A percentile compares a stretch with the other conserved stretches of the same genome.
phyloP scores from a whole-genome alignment of 169 alveolate species.

The Plasmodium fragile region DNA sequence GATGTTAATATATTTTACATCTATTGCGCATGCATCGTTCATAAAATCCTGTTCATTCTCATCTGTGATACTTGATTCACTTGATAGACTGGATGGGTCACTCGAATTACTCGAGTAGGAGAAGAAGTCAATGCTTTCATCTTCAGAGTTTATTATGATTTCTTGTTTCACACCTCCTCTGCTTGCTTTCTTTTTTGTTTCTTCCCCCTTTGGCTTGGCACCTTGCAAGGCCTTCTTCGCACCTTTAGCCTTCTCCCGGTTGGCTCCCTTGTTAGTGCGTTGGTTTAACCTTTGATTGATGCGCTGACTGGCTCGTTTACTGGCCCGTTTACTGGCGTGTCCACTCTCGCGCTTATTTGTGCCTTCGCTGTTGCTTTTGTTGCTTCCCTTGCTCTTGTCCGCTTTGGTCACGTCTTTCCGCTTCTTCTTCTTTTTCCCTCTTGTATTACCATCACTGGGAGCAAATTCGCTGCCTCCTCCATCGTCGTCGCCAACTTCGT shows the following conservation, averaged over 20 bases:
- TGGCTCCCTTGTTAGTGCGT: neutral
- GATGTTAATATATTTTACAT: slow-evolving; percentile 65
- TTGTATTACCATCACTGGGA: neutral
- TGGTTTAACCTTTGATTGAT: neutral
- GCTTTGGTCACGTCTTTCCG: neutral
- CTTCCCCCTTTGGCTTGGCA: neutral
- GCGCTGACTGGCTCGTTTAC: neutral
- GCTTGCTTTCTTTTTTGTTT: neutral
- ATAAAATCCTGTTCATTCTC: slow-evolving; percentile 46
- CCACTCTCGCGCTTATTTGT: neutral
- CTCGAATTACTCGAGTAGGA: slow-evolving; percentile 26
- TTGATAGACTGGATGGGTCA: slow-evolving; percentile 39
- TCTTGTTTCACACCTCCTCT: neutral
- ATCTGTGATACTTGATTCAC: slow-evolving; percentile 43
- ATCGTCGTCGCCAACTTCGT: neutral
- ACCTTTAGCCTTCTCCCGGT: neutral
- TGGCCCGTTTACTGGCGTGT: neutral
- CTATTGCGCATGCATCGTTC: slow-evolving; percentile 36
- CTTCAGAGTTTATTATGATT: slow-evolving; percentile 27
- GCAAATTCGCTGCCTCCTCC: neutral
- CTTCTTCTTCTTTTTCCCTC: slow-evolving; percentile 13
- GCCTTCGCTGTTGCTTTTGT: neutral
- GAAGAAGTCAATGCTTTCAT: slow-evolving; percentile 17
- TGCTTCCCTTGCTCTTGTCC: neutral
- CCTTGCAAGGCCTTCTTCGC: neutral